Conservation (phyloP, 192 early-diverging fungal genomes). For the Funneliformis mosseae region DNA sequence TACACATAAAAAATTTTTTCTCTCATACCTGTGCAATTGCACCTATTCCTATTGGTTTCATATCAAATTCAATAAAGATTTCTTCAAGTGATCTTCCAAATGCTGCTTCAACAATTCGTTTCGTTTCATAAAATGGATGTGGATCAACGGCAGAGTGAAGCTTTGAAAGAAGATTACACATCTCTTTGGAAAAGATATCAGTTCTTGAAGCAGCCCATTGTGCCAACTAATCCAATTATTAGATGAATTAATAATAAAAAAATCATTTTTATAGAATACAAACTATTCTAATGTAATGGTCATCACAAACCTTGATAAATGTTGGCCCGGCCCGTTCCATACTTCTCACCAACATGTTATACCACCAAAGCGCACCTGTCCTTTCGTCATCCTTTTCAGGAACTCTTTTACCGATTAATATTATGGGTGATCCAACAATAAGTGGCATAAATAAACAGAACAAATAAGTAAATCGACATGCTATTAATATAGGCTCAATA, state of each 20-base stretch:
- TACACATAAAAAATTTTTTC: slow-evolving; percentile 34
- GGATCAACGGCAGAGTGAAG: slow-evolving; percentile 82
- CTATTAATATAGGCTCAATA: slow-evolving; percentile 54
- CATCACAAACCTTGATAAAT: slow-evolving; percentile 79
- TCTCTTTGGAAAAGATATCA: slow-evolving; percentile 78
- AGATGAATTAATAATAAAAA: not conserved
- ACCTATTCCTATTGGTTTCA: slow-evolving; percentile 83
- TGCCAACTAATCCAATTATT: slow-evolving; percentile 47
- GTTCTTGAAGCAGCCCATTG: slow-evolving; percentile 94
- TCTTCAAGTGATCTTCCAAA: slow-evolving; percentile 69
- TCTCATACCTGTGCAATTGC: slow-evolving; percentile 88
- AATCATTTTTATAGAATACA: not conserved
- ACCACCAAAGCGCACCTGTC: slow-evolving; percentile 81
- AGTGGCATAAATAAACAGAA: slow-evolving; percentile 74
- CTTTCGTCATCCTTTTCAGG: slow-evolving; percentile 54
- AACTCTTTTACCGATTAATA: slow-evolving; percentile 56
- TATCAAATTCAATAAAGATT: slow-evolving; percentile 79
- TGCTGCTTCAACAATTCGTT: slow-evolving; percentile 61
- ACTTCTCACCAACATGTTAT: slow-evolving; percentile 70
- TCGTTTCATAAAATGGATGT: slow-evolving; percentile 75
- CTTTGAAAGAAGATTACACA: slow-evolving; percentile 74
- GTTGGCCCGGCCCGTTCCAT: slow-evolving; percentile 92
- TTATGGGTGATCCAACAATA: slow-evolving; percentile 55
- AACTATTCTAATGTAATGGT: not conserved
- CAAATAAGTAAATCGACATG: slow-evolving; percentile 64